Conservation (phyloP, 768 basidiomycete species). For the Clitopilus passeckerianus region DNA sequence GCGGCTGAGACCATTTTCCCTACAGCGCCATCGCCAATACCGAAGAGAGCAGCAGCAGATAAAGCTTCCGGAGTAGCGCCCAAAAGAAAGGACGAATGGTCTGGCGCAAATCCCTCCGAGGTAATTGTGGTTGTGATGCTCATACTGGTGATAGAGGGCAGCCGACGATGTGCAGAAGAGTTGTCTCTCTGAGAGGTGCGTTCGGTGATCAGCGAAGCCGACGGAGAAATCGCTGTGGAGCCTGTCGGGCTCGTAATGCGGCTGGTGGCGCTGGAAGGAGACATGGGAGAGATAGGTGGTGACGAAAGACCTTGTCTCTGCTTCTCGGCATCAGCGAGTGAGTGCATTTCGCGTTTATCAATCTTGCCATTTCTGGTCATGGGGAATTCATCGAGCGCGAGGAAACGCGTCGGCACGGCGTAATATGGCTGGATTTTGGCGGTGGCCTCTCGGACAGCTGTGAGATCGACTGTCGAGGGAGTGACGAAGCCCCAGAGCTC, state of each 20-base stretch:
- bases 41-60: background rate
- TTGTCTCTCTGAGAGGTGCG: background rate
- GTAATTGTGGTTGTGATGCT: background rate
- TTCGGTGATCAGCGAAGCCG: background rate
- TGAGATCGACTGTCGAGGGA: constrained; percentile 8
- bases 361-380: constrained; percentile 29
- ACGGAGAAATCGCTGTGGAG: background rate
- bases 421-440: constrained; percentile 48
- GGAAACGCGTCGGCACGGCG: constrained; percentile 45
- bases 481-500: constrained; percentile 16
- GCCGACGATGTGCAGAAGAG: background rate
- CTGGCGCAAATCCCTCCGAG: background rate
- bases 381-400: constrained; percentile 42
- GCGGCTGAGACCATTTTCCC: background rate
- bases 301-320: background rate
- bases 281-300: background rate
- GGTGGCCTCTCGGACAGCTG: constrained; percentile 10
- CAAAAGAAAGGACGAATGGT: background rate
- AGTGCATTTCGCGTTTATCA: constrained; percentile 31
- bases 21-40: background rate
- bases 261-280: background rate
- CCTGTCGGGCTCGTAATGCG: background rate
- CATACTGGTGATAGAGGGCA: background rate
- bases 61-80: background rate
- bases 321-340: background rate